Conservation (phyloP, 73 alveolate species). For the Paramecium octaurelia region DNA sequence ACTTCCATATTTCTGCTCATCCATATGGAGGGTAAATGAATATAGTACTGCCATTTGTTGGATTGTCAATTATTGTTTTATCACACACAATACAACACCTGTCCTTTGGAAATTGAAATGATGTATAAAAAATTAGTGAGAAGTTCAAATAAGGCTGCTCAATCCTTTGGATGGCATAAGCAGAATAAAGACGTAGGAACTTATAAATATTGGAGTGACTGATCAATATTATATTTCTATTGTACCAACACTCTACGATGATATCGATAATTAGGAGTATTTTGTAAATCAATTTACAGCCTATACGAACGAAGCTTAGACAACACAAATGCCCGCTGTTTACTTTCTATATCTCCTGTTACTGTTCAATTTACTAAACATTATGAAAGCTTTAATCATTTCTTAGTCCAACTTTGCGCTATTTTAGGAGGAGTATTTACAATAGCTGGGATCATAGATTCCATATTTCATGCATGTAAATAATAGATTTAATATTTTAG, state of each 20-base stretch:
- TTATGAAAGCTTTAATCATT: constrained; percentile 79
- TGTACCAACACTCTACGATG: constrained; percentile 90
- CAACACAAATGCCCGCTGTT: constrained; percentile 77
- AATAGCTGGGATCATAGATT: constrained; percentile 92
- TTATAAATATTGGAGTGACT: constrained; percentile 50
- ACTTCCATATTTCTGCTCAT: constrained; percentile 91
- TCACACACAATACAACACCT: constrained; percentile 85
- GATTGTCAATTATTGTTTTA: constrained; percentile 70
- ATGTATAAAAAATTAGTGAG: constrained; percentile 66
- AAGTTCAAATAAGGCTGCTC: constrained; percentile 68
- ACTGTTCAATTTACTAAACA: constrained; percentile 88
- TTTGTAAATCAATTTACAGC: constrained; percentile 85
- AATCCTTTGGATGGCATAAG: constrained; percentile 78
- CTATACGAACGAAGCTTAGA: constrained; percentile 70
- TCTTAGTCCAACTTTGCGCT: constrained; percentile 91
- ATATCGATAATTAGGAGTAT: constrained; percentile 60
- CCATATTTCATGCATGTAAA: constrained; percentile 62
- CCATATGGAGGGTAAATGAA: constrained; percentile 71
- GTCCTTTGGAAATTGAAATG: constrained; percentile 81
- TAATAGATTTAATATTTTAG: not conserved
- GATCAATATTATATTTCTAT: constrained; percentile 86
- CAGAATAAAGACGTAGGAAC: constrained; percentile 43
- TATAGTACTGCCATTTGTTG: constrained; percentile 52
- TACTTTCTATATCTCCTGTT: constrained; percentile 89
- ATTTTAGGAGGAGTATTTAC: constrained; percentile 98